Conservation (phyloP, 2,329 filamentous ascomycete species). For the Akanthomyces lecanii region DNA sequence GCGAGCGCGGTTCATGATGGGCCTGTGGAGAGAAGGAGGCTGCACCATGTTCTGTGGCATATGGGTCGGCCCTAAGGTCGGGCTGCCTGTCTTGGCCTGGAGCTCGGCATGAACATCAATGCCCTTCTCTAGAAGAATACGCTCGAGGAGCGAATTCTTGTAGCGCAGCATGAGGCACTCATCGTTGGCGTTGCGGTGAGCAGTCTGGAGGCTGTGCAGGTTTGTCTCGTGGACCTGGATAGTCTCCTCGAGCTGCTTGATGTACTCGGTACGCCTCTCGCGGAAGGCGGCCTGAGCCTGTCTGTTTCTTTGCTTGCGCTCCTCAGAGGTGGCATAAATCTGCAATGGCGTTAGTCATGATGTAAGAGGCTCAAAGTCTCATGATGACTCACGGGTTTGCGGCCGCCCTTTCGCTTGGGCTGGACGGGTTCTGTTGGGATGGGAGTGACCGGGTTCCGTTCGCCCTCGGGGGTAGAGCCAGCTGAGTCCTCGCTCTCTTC, state of each 20-base stretch:
- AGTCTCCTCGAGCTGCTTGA: conserved; percentile 96
- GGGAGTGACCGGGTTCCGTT: conserved; percentile 36
- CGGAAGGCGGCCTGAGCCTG: conserved; percentile 97
- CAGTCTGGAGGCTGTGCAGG: conserved; percentile 86
- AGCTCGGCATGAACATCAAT: conserved; percentile 97
- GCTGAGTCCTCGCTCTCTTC: conserved; percentile 60
- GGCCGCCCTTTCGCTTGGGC: conserved; percentile 94
- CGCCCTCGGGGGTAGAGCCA: conserved; percentile 57
- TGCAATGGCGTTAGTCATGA: conserved; percentile 43
- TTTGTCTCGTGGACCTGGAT: conserved; percentile 97
- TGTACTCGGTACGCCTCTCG: conserved; percentile 95
- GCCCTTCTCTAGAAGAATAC: conserved; percentile 93
- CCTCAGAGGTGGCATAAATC: conserved; percentile 98
- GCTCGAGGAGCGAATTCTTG: conserved; percentile 94
- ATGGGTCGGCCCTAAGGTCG: conserved; percentile 67
- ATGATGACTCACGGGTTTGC: conserved; percentile 78
- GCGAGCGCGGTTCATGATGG: conserved; percentile 73
- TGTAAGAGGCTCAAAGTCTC: conserved; percentile 48
- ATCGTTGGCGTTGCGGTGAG: conserved; percentile 89
- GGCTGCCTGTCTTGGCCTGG: conserved; percentile 85
- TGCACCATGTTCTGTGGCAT: conserved; percentile 66
- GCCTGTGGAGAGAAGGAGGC: conserved; percentile 72
- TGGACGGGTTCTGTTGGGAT: conserved; percentile 48
- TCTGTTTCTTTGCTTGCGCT: conserved; percentile 94
- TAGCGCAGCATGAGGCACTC: conserved; percentile 98